Evolutionary conservation across 805 yeast species (phyloP), one percentile per base, ranked within the genome.

Genomic region (Saccharomycopsis sp.): DNA sequence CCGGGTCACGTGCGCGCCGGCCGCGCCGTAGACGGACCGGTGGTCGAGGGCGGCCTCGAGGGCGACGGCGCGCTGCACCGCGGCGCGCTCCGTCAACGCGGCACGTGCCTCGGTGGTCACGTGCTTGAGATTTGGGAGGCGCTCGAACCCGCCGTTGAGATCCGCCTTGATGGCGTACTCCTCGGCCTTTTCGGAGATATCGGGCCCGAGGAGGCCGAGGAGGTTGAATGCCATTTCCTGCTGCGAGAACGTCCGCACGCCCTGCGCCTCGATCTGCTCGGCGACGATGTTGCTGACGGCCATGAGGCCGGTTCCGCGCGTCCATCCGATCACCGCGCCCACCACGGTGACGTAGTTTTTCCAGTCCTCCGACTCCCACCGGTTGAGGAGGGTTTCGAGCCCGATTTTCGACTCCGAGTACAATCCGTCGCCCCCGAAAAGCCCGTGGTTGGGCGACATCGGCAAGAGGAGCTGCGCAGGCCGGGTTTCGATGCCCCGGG

Each of bases 221-320:
- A 94, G 80, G 79, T 95, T 94, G 85, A 94, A 94, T 51, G 99
- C 97, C 99, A 94, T 94, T 78, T 94, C 99, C 75, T 89, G 88
- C 77, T 94, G 99, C 56, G 97, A 89, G 83, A 92, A 94, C 50
- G 99, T 94, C 77, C 98, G 88, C 53, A 94, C 97, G 68, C 99
- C 98, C 61, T 87, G 78, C 71, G 83, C 83, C 77, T 94, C 99
- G 69, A 94, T 89, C 65, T 97, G 97, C 76, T 91, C 97, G 61
- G 99, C 97, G 72, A 94, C 89, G 71, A 90, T 87, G 78, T 94
- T 94, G 81, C 94, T 94, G 66, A 86, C 97, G 69, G 91, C 81
- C 99, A 94, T 94, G 70, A 94, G 84, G 70, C 99, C 99, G 60
- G 99, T 94, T 75, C 99, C 99, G 81, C 99, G 89, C 63, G 99